These are phyloP conservation scores for Colletotrichum sp. DNA, from an alignment of 2,329 filamentous ascomycete species.

Conservation along the genomic window DNA sequence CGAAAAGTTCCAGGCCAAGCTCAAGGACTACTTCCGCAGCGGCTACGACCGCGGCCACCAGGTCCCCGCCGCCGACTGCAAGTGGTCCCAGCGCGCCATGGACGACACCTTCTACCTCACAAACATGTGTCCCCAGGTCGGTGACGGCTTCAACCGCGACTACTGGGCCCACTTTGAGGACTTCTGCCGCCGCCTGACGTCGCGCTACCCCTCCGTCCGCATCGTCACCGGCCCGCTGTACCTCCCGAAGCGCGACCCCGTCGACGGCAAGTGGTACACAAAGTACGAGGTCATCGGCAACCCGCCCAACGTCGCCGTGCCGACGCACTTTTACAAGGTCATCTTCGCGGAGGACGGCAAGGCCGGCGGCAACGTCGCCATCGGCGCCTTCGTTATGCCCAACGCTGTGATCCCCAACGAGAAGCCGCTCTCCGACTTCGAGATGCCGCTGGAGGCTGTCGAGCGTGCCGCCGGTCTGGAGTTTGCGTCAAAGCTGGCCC, in stretches of 20 bases:
- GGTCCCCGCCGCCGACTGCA: slow-evolving; percentile 93
- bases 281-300: slow-evolving; percentile 94
- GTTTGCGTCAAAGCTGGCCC: slow-evolving; percentile 82
- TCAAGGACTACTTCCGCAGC: slow-evolving; percentile 93
- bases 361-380: slow-evolving; percentile 74
- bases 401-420: slow-evolving; percentile 88
- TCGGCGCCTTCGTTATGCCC: slow-evolving; percentile 94
- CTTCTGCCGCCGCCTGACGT: slow-evolving; percentile 86
- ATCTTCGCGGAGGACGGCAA: slow-evolving; percentile 90
- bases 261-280: slow-evolving; percentile 94
- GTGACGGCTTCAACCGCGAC: slow-evolving; percentile 97
- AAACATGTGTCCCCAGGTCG: slow-evolving; percentile 99
- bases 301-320: slow-evolving; percentile 93
- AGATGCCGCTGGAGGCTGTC: slow-evolving; percentile 91
- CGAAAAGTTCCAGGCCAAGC: slow-evolving; percentile 83
- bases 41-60: slow-evolving; percentile 98
- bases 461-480: slow-evolving; percentile 92
- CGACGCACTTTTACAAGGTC: slow-evolving; percentile 99
- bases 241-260: slow-evolving; percentile 79
- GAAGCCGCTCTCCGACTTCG: slow-evolving; percentile 88
- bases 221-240: slow-evolving; percentile 95
- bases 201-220: slow-evolving; percentile 82
- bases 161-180: slow-evolving; percentile 99
- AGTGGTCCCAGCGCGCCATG: slow-evolving; percentile 95
- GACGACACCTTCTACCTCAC: slow-evolving; percentile 90